Conservation (phyloP, 768 basidiomycete genomes). For the Boletus insuetus region DNA sequence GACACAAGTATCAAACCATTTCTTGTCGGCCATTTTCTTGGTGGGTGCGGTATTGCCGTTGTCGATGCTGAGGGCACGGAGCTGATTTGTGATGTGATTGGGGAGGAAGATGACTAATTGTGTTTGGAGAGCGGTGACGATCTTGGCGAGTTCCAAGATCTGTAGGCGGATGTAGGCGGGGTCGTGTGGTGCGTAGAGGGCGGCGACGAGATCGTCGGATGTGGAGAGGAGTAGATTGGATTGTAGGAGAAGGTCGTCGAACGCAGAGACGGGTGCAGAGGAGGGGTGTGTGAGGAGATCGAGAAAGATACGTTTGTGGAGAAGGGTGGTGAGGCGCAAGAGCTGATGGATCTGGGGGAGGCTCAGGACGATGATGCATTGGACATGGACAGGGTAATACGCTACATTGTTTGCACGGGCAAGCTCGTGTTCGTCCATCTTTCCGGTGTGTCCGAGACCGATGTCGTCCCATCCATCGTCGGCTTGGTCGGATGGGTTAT, state of each 20-base stretch:
- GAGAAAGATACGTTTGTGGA: slow-evolving; percentile 59
- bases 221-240: slow-evolving; percentile 53
- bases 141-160: slow-evolving; percentile 36
- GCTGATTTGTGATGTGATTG: slow-evolving; percentile 22
- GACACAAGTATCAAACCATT: slow-evolving; percentile 68
- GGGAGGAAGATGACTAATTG: slow-evolving; percentile 26
- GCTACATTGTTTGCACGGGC: slow-evolving; percentile 57
- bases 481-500: slow-evolving; percentile 14
- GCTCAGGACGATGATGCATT: slow-evolving; percentile 1
- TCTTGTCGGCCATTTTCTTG: slow-evolving; percentile 39
- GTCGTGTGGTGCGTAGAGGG: slow-evolving; percentile 65
- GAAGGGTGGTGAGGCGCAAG: slow-evolving; percentile 54
- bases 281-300: slow-evolving; percentile 43
- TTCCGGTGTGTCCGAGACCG: slow-evolving; percentile 41
- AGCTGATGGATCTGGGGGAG: slow-evolving; percentile 52
- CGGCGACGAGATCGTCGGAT: slow-evolving; percentile 66
- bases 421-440: slow-evolving; percentile 49
- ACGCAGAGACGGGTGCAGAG: slow-evolving; percentile 24
- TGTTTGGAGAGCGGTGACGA: slow-evolving; percentile 37
- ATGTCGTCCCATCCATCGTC: slow-evolving; percentile 69
- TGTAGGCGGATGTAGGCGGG: slow-evolving; percentile 38
- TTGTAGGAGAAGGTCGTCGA: slow-evolving; percentile 50
- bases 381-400: slow-evolving; percentile 7
- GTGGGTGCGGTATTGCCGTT: not conserved
- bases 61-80: slow-evolving; percentile 25